A percentile compares a stretch with the other conserved stretches of the same genome.
Evolutionary conservation across 1,139 yeast species (phyloP).

Genomic region (Geotrichum fermentans): DNA sequence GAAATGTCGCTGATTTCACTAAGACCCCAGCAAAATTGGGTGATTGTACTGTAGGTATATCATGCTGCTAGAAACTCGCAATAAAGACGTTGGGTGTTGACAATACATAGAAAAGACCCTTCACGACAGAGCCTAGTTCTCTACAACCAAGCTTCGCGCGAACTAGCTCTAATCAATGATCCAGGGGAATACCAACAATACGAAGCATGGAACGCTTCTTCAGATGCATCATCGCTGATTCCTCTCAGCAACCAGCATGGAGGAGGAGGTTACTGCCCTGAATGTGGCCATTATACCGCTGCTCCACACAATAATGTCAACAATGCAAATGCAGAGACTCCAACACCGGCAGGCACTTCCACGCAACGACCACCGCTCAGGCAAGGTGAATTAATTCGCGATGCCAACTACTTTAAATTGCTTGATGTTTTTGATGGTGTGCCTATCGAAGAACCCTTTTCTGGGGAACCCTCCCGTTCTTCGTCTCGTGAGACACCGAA

Average conservation of each 20-base stretch:
- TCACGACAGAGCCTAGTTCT: constrained; percentile 34
- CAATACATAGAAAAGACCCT: constrained; percentile 30
- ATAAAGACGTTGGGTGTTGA: not conserved
- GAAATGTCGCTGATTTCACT: constrained; percentile 36
- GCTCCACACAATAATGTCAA: constrained; percentile 7
- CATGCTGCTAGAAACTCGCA: not conserved
- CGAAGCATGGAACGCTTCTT: not conserved
- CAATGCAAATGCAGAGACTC: constrained; percentile 5
- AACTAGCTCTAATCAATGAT: constrained; percentile 32
- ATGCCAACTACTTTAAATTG: constrained; percentile 33
- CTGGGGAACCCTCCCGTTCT: constrained; percentile 12
- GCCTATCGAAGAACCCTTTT: not conserved
- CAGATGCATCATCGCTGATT: not conserved
- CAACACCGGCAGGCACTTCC: not conserved
- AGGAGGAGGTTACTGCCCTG: constrained; percentile 22
- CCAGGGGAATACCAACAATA: constrained; percentile 18
- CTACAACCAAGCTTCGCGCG: constrained; percentile 31
- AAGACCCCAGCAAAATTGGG: constrained; percentile 28
- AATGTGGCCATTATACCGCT: constrained; percentile 29
- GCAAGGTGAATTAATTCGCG: constrained; percentile 19
- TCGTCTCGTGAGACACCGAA: not conserved
- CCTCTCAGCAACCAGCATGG: not conserved
- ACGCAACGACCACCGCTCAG: not conserved
- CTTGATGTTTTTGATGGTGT: constrained; percentile 20
- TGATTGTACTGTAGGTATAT: constrained; percentile 34